Conservation (phyloP, 2,329 filamentous ascomycete species). For the Botrytis elliptica region DNA sequence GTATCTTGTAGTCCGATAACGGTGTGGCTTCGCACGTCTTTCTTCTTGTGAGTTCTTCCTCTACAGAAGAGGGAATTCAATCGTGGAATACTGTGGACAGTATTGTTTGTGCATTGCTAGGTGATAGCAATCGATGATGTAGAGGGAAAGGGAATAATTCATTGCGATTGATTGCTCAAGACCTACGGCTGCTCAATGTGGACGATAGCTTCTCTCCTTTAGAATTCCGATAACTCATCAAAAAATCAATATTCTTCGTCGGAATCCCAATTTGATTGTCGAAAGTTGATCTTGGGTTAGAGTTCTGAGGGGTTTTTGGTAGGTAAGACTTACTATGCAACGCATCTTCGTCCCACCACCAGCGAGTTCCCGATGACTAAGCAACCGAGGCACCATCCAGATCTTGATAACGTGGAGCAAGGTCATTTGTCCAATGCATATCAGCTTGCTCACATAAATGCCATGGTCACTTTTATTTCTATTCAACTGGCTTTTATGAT, state of each 20-base stretch:
- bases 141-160: background rate
- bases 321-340: too few relatives aligned
- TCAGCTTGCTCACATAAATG: too few relatives aligned
- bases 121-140: background rate
- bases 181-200: background rate
- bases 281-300: background rate
- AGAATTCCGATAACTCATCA: background rate
- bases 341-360: background rate
- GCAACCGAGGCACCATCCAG: too few relatives aligned
- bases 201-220: background rate
- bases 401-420: background rate
- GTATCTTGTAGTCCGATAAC: background rate
- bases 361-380: background rate
- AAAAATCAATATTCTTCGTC: background rate
- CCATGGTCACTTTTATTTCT: background rate
- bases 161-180: background rate
- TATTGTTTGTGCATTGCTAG: background rate
- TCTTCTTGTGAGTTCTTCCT: background rate
- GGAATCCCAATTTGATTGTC: background rate
- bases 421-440: background rate
- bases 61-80: background rate
- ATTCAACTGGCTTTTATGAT: background rate
- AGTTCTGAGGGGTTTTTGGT: background rate
- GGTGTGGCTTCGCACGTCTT: background rate
- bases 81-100: background rate